phyloP scores from a whole-genome alignment of 176 grass and related monocot species.

The Juncus effusus region DNA sequence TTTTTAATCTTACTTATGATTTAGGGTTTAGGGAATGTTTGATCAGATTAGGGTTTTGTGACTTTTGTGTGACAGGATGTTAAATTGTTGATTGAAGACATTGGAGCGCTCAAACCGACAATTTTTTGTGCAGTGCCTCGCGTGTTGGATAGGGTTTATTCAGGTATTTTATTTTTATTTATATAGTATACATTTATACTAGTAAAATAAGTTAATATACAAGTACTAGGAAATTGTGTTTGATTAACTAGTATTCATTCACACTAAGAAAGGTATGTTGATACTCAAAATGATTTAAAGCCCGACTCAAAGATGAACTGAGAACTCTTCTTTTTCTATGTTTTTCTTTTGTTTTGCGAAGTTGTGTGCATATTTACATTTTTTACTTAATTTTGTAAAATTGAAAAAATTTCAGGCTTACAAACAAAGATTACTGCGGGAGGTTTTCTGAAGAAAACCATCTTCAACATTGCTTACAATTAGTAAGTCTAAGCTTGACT shows the following conservation, averaged over 20 bases:
- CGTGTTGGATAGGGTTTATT: conserved; percentile 78
- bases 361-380: conserved; percentile 5
- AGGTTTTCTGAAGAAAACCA: conserved; percentile 65
- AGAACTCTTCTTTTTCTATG: too few species aligned
- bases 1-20: background rate
- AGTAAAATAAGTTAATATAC: background rate
- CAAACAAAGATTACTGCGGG: conserved; percentile 73
- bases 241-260: too few species aligned
- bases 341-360: background rate
- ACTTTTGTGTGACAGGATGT: conserved; percentile 55
- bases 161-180: conserved; percentile 48
- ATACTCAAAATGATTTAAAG: too few species aligned
- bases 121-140: conserved; percentile 94
- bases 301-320: too few species aligned
- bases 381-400: conserved; percentile 15
- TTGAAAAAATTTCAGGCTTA: conserved; percentile 42
- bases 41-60: background rate
- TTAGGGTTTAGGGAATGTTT: background rate
- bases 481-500: conserved; percentile 44
- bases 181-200: background rate
- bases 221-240: too few species aligned
- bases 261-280: too few species aligned
- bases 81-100: conserved; percentile 85
- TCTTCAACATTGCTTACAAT: conserved; percentile 83
- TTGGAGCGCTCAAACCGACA: conserved; percentile 90